A percentile compares a stretch with the other conserved stretches of the same genome.
phyloP scores from a whole-genome alignment of 768 basidiomycete species.

The Gloeostereum incarnatum region DNA sequence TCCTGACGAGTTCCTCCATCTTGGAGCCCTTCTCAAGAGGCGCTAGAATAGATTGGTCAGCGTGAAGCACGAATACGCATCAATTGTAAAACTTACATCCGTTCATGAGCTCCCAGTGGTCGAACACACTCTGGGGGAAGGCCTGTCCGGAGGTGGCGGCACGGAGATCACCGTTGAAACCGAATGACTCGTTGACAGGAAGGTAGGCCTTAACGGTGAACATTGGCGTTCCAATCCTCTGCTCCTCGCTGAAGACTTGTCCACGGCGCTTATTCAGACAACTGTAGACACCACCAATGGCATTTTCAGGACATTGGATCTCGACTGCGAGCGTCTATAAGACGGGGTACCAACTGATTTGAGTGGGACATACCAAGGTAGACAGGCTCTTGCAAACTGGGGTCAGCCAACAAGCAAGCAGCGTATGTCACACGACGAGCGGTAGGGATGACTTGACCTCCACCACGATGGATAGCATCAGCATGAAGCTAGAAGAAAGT shows the following conservation, averaged over 20 bases:
- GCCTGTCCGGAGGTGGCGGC: conserved; percentile 92
- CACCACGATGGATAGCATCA: conserved; percentile 99
- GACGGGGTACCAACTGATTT: neutral
- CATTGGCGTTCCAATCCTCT: conserved; percentile 96
- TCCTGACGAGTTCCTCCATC: conserved; percentile 74
- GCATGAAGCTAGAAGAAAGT: conserved; percentile 69
- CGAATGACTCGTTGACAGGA: conserved; percentile 88
- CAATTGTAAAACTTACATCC: conserved; percentile 47
- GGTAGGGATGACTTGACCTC: conserved; percentile 96
- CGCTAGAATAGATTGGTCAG: conserved; percentile 25
- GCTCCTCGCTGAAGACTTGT: conserved; percentile 97
- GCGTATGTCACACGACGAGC: conserved; percentile 96
- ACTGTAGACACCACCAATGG: conserved; percentile 95
- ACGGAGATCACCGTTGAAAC: conserved; percentile 96
- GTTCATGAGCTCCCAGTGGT: conserved; percentile 84
- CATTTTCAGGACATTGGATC: conserved; percentile 96
- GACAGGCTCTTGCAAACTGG: conserved; percentile 91
- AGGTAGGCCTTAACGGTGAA: conserved; percentile 98
- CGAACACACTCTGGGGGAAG: conserved; percentile 94
- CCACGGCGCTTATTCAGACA: conserved; percentile 95
- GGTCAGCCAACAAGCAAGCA: conserved; percentile 85
- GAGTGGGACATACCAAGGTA: conserved; percentile 63
- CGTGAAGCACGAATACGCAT: conserved; percentile 1
- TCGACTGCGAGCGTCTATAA: conserved; percentile 49
- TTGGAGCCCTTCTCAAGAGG: conserved; percentile 88